Base-by-base conservation (phyloP, 78 protist genomes). In the Dictyostelium capitatum region DNA sequence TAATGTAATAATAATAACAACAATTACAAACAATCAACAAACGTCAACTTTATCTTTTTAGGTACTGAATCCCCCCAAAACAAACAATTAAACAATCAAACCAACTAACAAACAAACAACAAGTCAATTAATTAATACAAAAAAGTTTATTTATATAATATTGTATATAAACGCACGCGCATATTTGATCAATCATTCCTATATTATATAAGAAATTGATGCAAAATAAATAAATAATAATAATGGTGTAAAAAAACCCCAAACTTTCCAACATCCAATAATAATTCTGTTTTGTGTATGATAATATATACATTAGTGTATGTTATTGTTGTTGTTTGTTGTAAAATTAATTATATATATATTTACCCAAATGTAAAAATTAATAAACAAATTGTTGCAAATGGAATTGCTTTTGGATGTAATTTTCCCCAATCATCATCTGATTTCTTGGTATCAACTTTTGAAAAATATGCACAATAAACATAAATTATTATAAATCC, bases 171-270 rank as follows among this genome's bases (percentile, higher is more conserved):
- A 37, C 43, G 43, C 43, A 37, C 43, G 43, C 43, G 43, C 43
- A 37, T 37, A 37, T 37, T 37, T 37, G 43, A 37, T 37, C 43
- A 37, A 37, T 3, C 1, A 37, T 37, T 75, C 25, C 15, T 67
- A 41, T 10, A 80, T 64, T 19, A 80, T 10, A 67, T 47, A 46
- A 23, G 85, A 41, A 14, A 64, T 51, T 8, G 59, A 46, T 23
- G 43, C 57, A 10, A 80, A 80, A 80, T 64, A 67, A 47, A 80
- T 47, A 23, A 80, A 46, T 51, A 80, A 51, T 10, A 67, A 32
- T 20, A 80, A 23, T 12, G 79, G 74, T 23, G 77, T 80, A 19
- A 47, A 67, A 46, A 67, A 53, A 43, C 85, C 69, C 85, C 77
- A 80, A 32, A 80, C 54, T 41, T 20, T 20, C 79, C 77, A 67